These are phyloP conservation scores for Aspergillus sp. DNA, from an alignment of 2,329 filamentous ascomycete species.

Conservation along the genomic window DNA sequence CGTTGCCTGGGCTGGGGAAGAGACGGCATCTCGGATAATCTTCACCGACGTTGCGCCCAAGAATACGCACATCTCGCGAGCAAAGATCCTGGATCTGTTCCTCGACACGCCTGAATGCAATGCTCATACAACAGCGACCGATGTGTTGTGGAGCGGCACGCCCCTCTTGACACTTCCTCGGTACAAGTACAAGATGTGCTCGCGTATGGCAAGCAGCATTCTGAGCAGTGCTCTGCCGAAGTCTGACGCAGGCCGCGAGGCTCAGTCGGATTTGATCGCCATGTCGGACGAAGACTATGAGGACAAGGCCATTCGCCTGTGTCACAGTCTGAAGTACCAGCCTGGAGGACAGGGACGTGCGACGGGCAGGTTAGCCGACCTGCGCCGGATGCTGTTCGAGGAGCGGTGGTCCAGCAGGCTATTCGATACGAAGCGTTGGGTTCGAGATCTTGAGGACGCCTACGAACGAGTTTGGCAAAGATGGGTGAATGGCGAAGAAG, in stretches of 20 bases:
- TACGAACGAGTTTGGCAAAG: slow-evolving; percentile 85
- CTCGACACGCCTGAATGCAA: slow-evolving; percentile 98
- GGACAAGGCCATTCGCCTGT: slow-evolving; percentile 69
- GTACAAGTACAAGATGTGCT: slow-evolving; percentile 98
- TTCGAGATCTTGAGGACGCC: slow-evolving; percentile 80
- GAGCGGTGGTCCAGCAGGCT: slow-evolving; percentile 82
- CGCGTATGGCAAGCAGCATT: slow-evolving; percentile 94
- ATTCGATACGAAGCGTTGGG: slow-evolving; percentile 91
- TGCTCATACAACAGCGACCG: slow-evolving; percentile 94
- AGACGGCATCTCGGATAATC: slow-evolving; percentile 81
- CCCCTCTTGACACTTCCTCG: slow-evolving; percentile 86
- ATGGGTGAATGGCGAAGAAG: slow-evolving; percentile 84
- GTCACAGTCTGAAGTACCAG: slow-evolving; percentile 62
- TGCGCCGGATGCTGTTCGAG: slow-evolving; percentile 80
- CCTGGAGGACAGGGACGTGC: slow-evolving; percentile 36
- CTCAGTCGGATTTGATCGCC: slow-evolving; percentile 75
- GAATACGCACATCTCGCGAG: slow-evolving; percentile 87
- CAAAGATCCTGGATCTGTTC: slow-evolving; percentile 89
- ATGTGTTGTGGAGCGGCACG: slow-evolving; percentile 94
- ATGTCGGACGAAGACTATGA: slow-evolving; percentile 81
- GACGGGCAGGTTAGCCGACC: slow-evolving; percentile 70
- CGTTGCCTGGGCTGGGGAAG: slow-evolving; percentile 75
- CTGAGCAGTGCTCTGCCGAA: slow-evolving; percentile 84
- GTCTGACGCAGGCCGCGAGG: slow-evolving; percentile 63
- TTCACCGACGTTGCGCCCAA: slow-evolving; percentile 98